Base-by-base conservation (phyloP, 768 basidiomycete species). In the Tricholoma hemisulphureum region DNA sequence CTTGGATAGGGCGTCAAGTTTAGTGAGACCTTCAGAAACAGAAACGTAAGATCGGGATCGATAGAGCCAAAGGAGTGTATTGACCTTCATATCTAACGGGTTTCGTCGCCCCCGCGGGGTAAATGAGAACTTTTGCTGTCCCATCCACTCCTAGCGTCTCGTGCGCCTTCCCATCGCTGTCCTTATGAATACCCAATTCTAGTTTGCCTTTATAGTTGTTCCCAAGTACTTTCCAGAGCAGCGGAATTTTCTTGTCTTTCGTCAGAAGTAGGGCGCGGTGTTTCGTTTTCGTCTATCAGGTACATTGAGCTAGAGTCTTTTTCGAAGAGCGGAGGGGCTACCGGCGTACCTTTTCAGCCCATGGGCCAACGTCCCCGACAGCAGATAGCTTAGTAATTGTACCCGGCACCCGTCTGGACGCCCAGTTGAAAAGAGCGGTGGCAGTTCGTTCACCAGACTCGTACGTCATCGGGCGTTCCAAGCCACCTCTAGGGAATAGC, bases 141-240 rank as follows among this genome's bases (percentile, higher is more conserved):
- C 83, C 83, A 61, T 85, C 83, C 45, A 85, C 75, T 1, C 88
- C 90, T 57, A 93, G 68, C 23, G 78, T 73, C 0, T 78, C 74
- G 7, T 83, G 83, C 39, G 83, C 79, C 55, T 75, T 78, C 20
- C 86, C 89, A 49, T 87, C 79, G 23, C 83, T 80, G 72, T 91
- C 89, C 32, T 82, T 82, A 64, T 87, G 83, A 26, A 80, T 77
- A 1, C 78, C 87, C 61, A 93, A 84, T 24, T 75, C 77, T 9
- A 93, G 75, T 60, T 83, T 73, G 43, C 83, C 83, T 56, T 77
- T 67, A 73, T 86, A 93, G 61, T 85, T 88, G 67, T 91, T 89
- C 21, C 81, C 83, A 24, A 94, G 80, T 20, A 89, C 85, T 63
- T 87, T 83, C 92, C 91, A 94, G 37, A 93, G 76, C 10, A 93